Evolutionary conservation across 163 green algal species (phyloP).

Genomic region (Botryococcus braunii): DNA sequence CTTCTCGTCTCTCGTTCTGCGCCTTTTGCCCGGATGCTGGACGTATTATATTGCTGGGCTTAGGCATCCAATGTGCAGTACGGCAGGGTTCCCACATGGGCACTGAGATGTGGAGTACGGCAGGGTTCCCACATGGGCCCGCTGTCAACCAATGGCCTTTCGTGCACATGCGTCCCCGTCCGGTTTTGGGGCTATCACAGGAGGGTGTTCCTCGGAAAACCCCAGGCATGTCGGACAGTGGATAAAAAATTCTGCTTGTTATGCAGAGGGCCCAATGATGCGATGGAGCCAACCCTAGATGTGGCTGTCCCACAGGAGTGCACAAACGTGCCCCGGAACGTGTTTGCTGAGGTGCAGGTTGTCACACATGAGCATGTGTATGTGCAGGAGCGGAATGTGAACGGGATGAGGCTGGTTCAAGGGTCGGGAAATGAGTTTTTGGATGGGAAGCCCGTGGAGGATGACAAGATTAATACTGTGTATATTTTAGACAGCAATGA

Average conservation of each 20-base stretch:
- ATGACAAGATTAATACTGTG: conserved; percentile 53
- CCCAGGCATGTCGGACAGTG: neutral
- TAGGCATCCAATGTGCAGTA: neutral
- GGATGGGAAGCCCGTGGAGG: conserved; percentile 31
- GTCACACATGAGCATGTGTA: neutral
- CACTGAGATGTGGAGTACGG: neutral
- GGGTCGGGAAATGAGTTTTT: conserved; percentile 39
- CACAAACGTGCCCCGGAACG: neutral
- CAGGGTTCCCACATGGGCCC: neutral
- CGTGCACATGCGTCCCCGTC: neutral
- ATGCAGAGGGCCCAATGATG: neutral
- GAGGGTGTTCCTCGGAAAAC: neutral
- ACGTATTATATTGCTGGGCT: neutral
- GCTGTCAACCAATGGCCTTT: neutral
- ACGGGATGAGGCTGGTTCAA: conserved; percentile 61
- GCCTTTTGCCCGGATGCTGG: neutral
- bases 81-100: neutral
- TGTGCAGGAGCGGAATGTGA: conserved; percentile 57
- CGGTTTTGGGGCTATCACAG: neutral
- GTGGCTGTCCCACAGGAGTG: neutral
- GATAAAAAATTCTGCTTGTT: neutral
- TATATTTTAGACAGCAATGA: conserved; percentile 50
- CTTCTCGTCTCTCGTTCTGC: no score
- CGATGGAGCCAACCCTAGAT: no score
- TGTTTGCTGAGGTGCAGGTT: neutral